Evolutionary conservation across 345 rosid species (phyloP).

Genomic region (Camelina hispida): DNA sequence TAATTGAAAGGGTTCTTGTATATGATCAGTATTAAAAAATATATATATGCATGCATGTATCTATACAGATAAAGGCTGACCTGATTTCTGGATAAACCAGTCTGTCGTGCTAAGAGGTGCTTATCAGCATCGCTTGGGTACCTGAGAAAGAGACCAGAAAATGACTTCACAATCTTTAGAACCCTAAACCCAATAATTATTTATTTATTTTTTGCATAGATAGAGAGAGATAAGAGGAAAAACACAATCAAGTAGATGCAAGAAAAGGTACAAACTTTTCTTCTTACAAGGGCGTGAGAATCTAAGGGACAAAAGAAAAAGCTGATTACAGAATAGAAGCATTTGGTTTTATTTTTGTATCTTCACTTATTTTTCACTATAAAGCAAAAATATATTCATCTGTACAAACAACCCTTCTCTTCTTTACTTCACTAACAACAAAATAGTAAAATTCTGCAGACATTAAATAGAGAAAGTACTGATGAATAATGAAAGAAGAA

Average conservation of each 20-base stretch:
- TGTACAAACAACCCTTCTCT: slow-evolving; percentile 32
- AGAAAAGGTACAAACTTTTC: slow-evolving; percentile 45
- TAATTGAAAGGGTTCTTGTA: slow-evolving; percentile 27
- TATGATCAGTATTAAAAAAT: neutral
- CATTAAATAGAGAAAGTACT: slow-evolving; percentile 43
- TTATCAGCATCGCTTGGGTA: slow-evolving; percentile 99
- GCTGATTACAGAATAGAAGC: slow-evolving; percentile 41
- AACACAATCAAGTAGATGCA: slow-evolving; percentile 48
- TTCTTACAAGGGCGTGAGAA: slow-evolving; percentile 73
- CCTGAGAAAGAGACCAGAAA: slow-evolving; percentile 95
- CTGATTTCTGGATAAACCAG: slow-evolving; percentile 99
- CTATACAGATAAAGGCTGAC: slow-evolving; percentile 48
- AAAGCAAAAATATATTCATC: slow-evolving; percentile 21
- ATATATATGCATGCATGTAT: neutral
- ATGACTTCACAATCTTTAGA: slow-evolving; percentile 62
- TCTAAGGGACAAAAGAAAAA: slow-evolving; percentile 60
- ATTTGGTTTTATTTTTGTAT: slow-evolving; percentile 27
- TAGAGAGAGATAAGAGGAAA: slow-evolving; percentile 13
- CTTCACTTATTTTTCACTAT: slow-evolving; percentile 25
- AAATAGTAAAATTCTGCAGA: slow-evolving; percentile 45
- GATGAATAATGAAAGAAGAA: slow-evolving; percentile 47
- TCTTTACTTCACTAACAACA: slow-evolving; percentile 45
- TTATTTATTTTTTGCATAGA: neutral
- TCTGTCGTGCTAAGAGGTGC: slow-evolving; percentile 97
- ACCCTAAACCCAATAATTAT: slow-evolving; percentile 38